These are phyloP conservation scores for Margaritispora aquatica DNA, from an alignment of 495 filamentous ascomycete genomes.

Conservation along the genomic window DNA sequence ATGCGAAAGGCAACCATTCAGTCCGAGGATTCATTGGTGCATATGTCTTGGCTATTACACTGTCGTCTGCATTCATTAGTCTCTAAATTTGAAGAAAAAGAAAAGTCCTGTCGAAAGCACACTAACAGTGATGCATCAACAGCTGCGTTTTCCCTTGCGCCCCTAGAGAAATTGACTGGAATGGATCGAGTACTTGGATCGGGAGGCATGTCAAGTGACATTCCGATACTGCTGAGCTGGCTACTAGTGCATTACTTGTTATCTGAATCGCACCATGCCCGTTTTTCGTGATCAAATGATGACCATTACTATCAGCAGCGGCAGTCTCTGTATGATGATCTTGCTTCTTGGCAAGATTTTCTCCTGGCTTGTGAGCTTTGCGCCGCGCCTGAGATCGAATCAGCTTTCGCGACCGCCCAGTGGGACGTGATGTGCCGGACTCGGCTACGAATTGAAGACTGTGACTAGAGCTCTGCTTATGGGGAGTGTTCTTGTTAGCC, in stretches of 20 bases:
- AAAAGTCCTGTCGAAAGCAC: no score
- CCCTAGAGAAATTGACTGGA: background rate
- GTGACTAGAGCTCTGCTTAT: background rate
- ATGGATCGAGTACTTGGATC: background rate
- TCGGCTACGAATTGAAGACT: constrained; percentile 3
- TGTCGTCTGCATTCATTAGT: background rate
- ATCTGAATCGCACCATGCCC: background rate
- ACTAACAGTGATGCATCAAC: constrained; percentile 2
- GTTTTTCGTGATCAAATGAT: background rate
- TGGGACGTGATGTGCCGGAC: background rate
- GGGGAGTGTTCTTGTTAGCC: background rate
- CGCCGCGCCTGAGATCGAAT: constrained; percentile 4
- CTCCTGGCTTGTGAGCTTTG: background rate
- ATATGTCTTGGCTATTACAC: background rate
- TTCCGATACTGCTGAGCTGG: background rate
- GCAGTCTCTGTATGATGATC: background rate
- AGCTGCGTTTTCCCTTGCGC: background rate
- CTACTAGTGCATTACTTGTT: background rate
- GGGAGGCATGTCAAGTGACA: background rate
- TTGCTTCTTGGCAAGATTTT: background rate
- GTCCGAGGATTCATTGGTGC: background rate
- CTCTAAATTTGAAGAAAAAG: background rate
- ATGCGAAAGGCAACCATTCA: constrained; percentile 5
- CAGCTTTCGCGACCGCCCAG: background rate
- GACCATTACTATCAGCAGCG: background rate